Percentiles rank a stretch among this genome's conserved stretches.
Conservation (phyloP, 805 yeast genomes). For the Priceomyces fermenticarens region DNA sequence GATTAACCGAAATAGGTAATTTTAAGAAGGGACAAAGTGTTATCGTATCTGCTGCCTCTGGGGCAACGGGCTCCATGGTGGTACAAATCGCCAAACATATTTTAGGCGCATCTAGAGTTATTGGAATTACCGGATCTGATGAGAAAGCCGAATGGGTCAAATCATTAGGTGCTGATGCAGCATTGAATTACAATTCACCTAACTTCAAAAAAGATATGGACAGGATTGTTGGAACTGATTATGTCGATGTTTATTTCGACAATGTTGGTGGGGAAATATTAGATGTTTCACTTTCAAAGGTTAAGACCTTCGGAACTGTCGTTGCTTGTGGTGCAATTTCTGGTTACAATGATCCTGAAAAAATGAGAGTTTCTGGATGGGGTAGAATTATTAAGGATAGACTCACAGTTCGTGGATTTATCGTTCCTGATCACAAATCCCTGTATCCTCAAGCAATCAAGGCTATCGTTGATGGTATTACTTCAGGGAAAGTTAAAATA, state of each 20-base stretch:
- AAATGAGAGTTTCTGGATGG: conserved; percentile 39
- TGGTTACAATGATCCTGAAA: conserved; percentile 47
- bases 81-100: conserved; percentile 56
- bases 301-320: conserved; percentile 42
- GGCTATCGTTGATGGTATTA: conserved; percentile 23
- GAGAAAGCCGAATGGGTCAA: conserved; percentile 55
- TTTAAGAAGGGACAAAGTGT: conserved; percentile 44
- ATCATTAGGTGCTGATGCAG: conserved; percentile 50
- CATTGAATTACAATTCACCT: conserved; percentile 45
- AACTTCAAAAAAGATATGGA: conserved; percentile 22
- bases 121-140: conserved; percentile 61
- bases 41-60: conserved; percentile 64
- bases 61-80: conserved; percentile 66
- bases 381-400: conserved; percentile 46
- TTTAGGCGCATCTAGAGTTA: conserved; percentile 51
- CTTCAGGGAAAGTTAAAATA: conserved; percentile 39
- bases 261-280: conserved; percentile 63
- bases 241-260: conserved; percentile 55
- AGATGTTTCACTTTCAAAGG: conserved; percentile 38
- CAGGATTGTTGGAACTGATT: conserved; percentile 40
- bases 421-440: conserved; percentile 32
- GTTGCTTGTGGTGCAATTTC: conserved; percentile 66
- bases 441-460: conserved; percentile 11
- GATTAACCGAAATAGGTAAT: conserved; percentile 49
- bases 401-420: conserved; percentile 51